A percentile compares a stretch with the other conserved stretches of the same genome.
These are phyloP conservation scores for Monilinia aucupariae DNA, from an alignment of 2,329 filamentous ascomycete genomes.

Conservation along the genomic window DNA sequence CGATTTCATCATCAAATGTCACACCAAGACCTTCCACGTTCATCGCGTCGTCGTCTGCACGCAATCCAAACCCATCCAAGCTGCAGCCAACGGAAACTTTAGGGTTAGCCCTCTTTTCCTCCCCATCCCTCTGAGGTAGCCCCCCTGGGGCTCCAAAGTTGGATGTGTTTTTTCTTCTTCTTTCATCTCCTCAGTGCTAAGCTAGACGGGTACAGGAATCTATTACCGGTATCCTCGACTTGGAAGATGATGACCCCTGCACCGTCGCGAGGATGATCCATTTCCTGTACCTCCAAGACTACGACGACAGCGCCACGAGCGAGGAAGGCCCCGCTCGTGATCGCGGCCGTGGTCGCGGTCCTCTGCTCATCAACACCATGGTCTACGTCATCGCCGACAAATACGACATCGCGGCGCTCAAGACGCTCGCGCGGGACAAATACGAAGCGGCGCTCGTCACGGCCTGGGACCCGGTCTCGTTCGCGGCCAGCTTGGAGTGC, in stretches of 20 bases:
- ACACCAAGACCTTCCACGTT: slow-evolving; percentile 21
- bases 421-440: slow-evolving; percentile 12
- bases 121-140: too few species aligned
- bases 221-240: neutral
- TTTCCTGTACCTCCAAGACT: slow-evolving; percentile 49
- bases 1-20: slow-evolving; percentile 23
- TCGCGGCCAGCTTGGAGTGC: neutral
- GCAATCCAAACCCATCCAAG: slow-evolving; percentile 22
- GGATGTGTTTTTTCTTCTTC: too few species aligned
- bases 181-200: neutral
- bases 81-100: slow-evolving; percentile 18
- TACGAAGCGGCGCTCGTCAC: neutral
- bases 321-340: neutral
- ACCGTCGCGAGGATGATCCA: slow-evolving; percentile 17
- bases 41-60: slow-evolving; percentile 24
- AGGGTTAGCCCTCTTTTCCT: slow-evolving; percentile 15
- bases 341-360: too few species aligned
- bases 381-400: slow-evolving; percentile 19
- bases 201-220: slow-evolving; percentile 9
- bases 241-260: slow-evolving; percentile 14
- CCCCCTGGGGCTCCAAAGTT: too few species aligned
- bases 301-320: neutral
- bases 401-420: slow-evolving; percentile 17
- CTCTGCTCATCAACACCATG: slow-evolving; percentile 8
- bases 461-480: slow-evolving; percentile 7